phyloP scores from a whole-genome alignment of 2,329 filamentous ascomycete genomes.

The Cladobotryum protrusum region DNA sequence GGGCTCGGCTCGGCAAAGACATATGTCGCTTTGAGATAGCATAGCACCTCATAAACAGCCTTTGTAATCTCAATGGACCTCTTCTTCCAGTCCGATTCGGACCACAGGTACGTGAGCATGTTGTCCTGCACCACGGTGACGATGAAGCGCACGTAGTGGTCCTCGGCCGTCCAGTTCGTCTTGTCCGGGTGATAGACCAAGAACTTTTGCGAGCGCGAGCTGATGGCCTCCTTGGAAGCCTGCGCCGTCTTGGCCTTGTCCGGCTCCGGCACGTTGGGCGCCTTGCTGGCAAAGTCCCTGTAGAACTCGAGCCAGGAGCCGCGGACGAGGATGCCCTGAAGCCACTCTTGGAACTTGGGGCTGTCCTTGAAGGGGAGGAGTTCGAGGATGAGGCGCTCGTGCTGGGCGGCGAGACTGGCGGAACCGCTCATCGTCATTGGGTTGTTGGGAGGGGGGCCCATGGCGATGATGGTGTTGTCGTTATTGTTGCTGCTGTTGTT shows the following conservation, averaged over 20 bases:
- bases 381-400: slow-evolving; percentile 34
- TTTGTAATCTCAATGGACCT: slow-evolving; percentile 25
- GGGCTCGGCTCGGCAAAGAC: slow-evolving; percentile 18
- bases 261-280: slow-evolving; percentile 19
- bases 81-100: slow-evolving; percentile 22
- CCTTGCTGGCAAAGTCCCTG: slow-evolving; percentile 23
- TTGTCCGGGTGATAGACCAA: slow-evolving; percentile 33
- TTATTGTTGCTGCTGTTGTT: not conserved
- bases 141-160: slow-evolving; percentile 35
- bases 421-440: not conserved
- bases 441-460: not conserved
- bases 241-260: slow-evolving; percentile 28
- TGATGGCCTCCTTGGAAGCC: slow-evolving; percentile 26
- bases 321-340: slow-evolving; percentile 24
- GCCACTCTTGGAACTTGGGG: slow-evolving; percentile 30
- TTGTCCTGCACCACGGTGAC: slow-evolving; percentile 30
- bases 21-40: slow-evolving; percentile 24
- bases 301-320: slow-evolving; percentile 34
- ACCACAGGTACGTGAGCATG: slow-evolving; percentile 28
- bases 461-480: not conserved
- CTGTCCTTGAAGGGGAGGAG: slow-evolving; percentile 31
- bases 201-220: slow-evolving; percentile 22
- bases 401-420: slow-evolving; percentile 24
- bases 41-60: slow-evolving; percentile 32
- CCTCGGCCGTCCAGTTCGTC: slow-evolving; percentile 28